Conservation (phyloP, 2,329 filamentous ascomycete genomes). For the Aureobasidium sp. region DNA sequence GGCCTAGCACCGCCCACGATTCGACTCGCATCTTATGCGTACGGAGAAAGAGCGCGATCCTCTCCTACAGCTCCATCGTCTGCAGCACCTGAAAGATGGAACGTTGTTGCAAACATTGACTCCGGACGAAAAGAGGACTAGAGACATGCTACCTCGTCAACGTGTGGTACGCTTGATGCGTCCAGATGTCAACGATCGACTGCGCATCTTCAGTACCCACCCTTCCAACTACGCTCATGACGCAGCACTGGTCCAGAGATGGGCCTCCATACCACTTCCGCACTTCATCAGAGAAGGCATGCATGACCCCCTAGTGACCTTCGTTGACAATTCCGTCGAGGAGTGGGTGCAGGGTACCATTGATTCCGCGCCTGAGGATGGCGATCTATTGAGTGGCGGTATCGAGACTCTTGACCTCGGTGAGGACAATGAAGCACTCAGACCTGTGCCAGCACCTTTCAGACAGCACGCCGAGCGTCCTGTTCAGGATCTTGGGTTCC, state of each 20-base stretch:
- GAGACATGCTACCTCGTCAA: background rate
- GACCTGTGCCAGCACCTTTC: background rate
- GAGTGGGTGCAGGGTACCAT: background rate
- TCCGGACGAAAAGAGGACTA: background rate
- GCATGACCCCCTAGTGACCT: background rate
- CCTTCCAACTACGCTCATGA: background rate
- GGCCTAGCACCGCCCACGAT: background rate
- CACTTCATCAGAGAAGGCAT: slow-evolving; percentile 2
- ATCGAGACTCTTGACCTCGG: background rate
- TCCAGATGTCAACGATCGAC: background rate
- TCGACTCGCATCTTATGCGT: slow-evolving; percentile 1
- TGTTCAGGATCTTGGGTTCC: slow-evolving; percentile 2
- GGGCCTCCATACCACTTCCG: background rate
- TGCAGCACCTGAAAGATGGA: background rate
- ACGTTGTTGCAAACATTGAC: background rate
- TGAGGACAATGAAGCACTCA: background rate
- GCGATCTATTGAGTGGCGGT: background rate
- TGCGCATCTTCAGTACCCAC: background rate
- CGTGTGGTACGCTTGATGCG: background rate
- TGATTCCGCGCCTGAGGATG: background rate
- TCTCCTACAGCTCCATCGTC: background rate
- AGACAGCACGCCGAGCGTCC: background rate
- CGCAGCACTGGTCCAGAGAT: background rate
- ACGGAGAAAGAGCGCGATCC: background rate
- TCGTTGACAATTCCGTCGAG: background rate